These are phyloP conservation scores for Moricandia moricandioides DNA, from an alignment of 345 rosid genomes.

Conservation along the genomic window DNA sequence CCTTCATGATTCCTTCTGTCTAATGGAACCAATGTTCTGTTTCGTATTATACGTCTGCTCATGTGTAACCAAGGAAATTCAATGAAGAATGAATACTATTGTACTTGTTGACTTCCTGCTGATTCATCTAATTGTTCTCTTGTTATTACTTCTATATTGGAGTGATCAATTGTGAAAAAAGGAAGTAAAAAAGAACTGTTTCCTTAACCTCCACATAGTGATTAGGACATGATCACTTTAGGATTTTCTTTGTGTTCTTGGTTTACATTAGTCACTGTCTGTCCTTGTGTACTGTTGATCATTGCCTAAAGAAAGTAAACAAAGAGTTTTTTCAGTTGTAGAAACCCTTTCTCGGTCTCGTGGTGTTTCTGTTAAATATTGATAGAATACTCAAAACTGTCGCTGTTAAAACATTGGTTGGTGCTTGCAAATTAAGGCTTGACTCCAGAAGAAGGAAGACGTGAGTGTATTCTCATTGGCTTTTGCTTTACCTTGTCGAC, in stretches of 20 bases:
- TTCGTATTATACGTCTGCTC: background rate
- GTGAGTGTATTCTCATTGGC: conserved; percentile 9
- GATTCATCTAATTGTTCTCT: background rate
- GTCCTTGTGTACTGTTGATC: conserved; percentile 30
- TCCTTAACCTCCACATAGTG: conserved; percentile 19
- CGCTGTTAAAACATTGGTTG: conserved; percentile 17
- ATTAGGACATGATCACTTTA: background rate
- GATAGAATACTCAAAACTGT: conserved; percentile 16
- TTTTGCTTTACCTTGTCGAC: conserved; percentile 27
- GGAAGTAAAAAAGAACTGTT: background rate
- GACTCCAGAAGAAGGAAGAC: conserved; percentile 19
- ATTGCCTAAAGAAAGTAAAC: conserved; percentile 32
- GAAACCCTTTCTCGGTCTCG: conserved; percentile 1
- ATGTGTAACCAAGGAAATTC: background rate
- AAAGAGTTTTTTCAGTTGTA: conserved; percentile 14
- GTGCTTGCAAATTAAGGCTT: conserved; percentile 18
- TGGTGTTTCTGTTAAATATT: background rate
- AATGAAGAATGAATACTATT: background rate
- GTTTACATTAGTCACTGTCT: conserved; percentile 14
- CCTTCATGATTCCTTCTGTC: background rate
- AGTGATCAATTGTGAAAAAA: background rate
- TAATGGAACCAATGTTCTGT: background rate
- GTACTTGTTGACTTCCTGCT: background rate
- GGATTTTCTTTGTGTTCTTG: background rate
- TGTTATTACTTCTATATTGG: background rate